A percentile compares a stretch with the other conserved stretches of the same genome.
phyloP scores from a whole-genome alignment of 2,329 filamentous ascomycete species.

The Remersonia thermophila region DNA sequence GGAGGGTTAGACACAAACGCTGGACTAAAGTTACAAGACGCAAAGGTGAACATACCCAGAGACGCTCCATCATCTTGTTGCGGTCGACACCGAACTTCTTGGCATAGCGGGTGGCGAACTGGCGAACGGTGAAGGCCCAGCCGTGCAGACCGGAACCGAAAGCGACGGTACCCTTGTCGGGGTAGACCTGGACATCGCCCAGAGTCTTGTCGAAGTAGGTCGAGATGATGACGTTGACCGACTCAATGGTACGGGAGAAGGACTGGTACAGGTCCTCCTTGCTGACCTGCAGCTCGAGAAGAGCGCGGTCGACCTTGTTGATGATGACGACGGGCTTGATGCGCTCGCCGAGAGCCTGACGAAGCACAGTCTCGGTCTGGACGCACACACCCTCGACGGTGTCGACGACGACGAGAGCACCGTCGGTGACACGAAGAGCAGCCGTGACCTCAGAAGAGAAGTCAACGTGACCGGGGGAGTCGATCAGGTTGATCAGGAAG shows the following conservation, averaged over 20 bases:
- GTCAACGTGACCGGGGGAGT: conserved; percentile 99
- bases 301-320: conserved; percentile 99
- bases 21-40: too few species aligned
- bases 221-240: conserved; percentile 98
- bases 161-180: conserved; percentile 91
- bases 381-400: conserved; percentile 99
- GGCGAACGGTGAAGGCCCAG: conserved; percentile 98
- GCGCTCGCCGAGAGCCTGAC: conserved; percentile 97
- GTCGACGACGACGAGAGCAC: conserved; percentile 99
- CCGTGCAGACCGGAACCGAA: conserved; percentile 99
- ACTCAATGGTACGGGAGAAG: conserved; percentile 99
- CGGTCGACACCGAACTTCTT: conserved; percentile 99
- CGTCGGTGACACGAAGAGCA: conserved; percentile 98
- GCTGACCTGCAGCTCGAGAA: conserved; percentile 94
- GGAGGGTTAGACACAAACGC: conserved; percentile 15
- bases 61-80: conserved; percentile 99
- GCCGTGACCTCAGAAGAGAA: conserved; percentile 99
- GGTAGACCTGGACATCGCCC: conserved; percentile 97
- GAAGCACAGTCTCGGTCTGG: conserved; percentile 98
- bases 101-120: conserved; percentile 90
- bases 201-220: conserved; percentile 96
- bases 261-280: conserved; percentile 99
- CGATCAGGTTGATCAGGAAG: conserved; percentile 99
- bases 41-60: conserved; percentile 66
- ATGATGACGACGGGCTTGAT: conserved; percentile 99